phyloP scores from a whole-genome alignment of 441 rosid genomes.

The Erodium trifolium region DNA sequence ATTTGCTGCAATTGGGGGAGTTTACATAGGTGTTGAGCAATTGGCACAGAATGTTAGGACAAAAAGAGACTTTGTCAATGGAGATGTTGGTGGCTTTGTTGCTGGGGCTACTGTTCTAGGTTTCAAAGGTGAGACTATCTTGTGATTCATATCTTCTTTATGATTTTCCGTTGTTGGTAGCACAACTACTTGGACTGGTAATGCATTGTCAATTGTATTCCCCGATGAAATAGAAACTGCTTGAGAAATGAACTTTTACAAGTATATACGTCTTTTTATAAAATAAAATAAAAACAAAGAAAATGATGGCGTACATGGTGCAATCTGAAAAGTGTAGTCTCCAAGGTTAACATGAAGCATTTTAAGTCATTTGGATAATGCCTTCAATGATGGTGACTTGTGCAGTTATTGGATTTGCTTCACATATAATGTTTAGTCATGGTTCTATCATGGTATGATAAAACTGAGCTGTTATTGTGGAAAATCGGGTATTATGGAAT shows the following conservation, averaged over 20 bases:
- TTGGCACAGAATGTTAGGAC: conserved; percentile 50
- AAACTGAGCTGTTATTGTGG: background rate
- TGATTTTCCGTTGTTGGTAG: background rate
- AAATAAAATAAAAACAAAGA: too few species aligned
- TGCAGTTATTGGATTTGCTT: background rate
- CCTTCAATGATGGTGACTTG: too few species aligned
- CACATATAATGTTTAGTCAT: background rate
- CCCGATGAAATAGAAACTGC: background rate
- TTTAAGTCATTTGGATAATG: background rate
- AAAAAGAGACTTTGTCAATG: conserved; percentile 83
- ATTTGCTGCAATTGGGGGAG: conserved; percentile 90
- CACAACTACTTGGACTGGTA: conserved; percentile 6
- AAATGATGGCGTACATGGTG: background rate
- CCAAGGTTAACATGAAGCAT: background rate
- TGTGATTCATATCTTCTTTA: background rate
- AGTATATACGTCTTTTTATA: background rate
- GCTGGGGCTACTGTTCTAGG: conserved; percentile 87
- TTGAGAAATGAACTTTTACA: background rate
- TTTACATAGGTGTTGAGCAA: conserved; percentile 91
- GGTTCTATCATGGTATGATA: background rate
- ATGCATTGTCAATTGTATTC: background rate
- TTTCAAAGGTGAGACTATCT: conserved; percentile 41
- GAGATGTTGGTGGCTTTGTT: conserved; percentile 82
- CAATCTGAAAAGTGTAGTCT: background rate
- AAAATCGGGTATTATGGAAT: background rate